Evolutionary conservation across 805 yeast genomes (phyloP), one percentile per base, ranked within the genome.

Genomic region (Starmerella kuoi): DNA sequence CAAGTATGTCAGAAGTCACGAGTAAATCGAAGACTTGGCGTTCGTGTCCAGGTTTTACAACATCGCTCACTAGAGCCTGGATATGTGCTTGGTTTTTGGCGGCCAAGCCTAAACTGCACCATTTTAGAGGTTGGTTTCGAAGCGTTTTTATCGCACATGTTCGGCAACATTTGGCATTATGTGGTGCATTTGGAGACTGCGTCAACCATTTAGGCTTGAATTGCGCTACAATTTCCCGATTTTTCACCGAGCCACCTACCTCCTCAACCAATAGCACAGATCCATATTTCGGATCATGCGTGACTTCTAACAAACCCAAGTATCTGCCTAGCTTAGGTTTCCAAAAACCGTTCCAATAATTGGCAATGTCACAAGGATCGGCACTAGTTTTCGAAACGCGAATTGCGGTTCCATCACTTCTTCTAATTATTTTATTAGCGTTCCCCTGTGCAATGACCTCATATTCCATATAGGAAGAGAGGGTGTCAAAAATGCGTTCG

Each of bases 191-290:
- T 14, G 61, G 63, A 30, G 73, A 68, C 48, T 65, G 71, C 25
- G 61, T 54, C 12, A 76, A 61, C 81, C 81, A 76, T 55, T 76
- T 76, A 1, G 82, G 82, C 53, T 76, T 76, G 50, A 75, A 62
- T 48, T 76, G 78, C 12, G 72, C 53, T 2, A 65, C 60, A 1
- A 58, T 31, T 17, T 17, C 35, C 2, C 31, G 50, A 5, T 59
- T 54, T 32, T n/a, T 7, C 8, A 15, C 40, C 14, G 22, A 5
- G n/a, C n/a, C 23, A 6, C 52, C 52, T 30, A 46, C 33, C 40
- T 44, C 38, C 48, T 56, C 38, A 49, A 55, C 43, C 1, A 22
- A 34, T 15, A 51, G 24, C 12, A 19, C 46, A 4, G 19, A 17
- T 9, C 58, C 58, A 8, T 24, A 31, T 3, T 2, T 11, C 1